Conservation (phyloP, 2,329 filamentous ascomycete species). For the Sporothrix mexicana region DNA sequence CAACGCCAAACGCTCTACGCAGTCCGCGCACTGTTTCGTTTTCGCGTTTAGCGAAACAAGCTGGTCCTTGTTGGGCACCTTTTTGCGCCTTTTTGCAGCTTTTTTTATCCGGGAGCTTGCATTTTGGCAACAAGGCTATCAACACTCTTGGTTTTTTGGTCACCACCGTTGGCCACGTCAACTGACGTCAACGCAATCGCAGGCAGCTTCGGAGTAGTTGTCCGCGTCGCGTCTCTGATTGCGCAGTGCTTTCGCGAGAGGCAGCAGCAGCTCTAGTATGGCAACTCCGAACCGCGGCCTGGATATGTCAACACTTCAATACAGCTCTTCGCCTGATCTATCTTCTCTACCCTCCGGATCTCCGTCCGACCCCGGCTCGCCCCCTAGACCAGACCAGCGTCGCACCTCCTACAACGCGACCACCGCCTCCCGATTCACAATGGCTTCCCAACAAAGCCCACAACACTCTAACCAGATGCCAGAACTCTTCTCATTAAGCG, state of each 20-base stretch:
- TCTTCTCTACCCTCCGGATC: constrained; percentile 59
- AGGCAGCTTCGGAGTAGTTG: constrained; percentile 9
- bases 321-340: constrained; percentile 57
- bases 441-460: constrained; percentile 44
- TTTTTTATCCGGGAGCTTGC: constrained; percentile 11
- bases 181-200: neutral
- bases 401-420: constrained; percentile 53
- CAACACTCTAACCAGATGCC: constrained; percentile 33
- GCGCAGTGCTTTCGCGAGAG: constrained; percentile 10
- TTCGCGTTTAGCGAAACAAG: constrained; percentile 26
- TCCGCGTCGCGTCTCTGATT: constrained; percentile 1
- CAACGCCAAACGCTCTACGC: constrained; percentile 15
- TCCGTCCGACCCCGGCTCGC: constrained; percentile 57
- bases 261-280: constrained; percentile 30
- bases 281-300: constrained; percentile 40
- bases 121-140: neutral
- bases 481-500: constrained; percentile 45
- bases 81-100: neutral
- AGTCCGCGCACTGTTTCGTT: constrained; percentile 6
- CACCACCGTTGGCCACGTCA: neutral
- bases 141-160: neutral
- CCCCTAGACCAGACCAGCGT: constrained; percentile 47
- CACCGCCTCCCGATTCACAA: constrained; percentile 43
- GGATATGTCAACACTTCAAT: constrained; percentile 46
- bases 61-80: neutral